phyloP scores from a whole-genome alignment of 164 flowering plant species.

The Stephania cephalantha region DNA sequence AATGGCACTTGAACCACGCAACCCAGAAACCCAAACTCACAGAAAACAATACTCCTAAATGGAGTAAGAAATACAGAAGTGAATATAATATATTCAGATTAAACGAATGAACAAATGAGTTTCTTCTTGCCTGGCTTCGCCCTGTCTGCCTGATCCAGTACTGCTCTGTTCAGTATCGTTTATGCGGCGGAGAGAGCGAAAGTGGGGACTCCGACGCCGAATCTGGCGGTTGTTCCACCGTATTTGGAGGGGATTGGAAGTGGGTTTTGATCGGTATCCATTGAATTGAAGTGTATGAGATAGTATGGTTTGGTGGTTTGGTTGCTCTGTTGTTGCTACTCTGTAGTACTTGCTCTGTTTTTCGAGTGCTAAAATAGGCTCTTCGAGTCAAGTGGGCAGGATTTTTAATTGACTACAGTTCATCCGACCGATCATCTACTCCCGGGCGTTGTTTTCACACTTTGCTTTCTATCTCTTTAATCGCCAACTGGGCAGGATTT shows the following conservation, averaged over 20 bases:
- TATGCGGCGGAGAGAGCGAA: not conserved
- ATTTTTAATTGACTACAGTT: not conserved
- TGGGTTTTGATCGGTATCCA: not conserved
- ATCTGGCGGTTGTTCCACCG: not conserved
- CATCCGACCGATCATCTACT: not conserved
- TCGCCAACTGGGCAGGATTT: not conserved
- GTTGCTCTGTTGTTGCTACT: not conserved
- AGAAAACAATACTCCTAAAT: not conserved
- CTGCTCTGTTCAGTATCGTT: not conserved
- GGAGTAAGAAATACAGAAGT: not conserved
- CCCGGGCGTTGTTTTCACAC: not conserved
- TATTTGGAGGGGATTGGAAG: not conserved
- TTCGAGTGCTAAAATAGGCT: not conserved
- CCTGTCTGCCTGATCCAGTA: not conserved
- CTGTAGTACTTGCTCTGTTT: not conserved
- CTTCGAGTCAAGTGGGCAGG: not conserved
- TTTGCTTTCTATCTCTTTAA: not conserved
- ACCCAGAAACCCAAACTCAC: not conserved
- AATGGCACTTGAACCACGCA: too few species aligned
- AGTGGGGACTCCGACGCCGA: not conserved
- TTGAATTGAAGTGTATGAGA: not conserved
- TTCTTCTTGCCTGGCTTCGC: not conserved
- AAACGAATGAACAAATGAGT: not conserved
- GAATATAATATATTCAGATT: too few species aligned
- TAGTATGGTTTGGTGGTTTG: too few species aligned